A percentile compares a stretch with the other conserved stretches of the same genome.
These are phyloP conservation scores for Blastocystis sp. DNA, from an alignment of 352 stramenopile genomes.

Conservation along the genomic window DNA sequence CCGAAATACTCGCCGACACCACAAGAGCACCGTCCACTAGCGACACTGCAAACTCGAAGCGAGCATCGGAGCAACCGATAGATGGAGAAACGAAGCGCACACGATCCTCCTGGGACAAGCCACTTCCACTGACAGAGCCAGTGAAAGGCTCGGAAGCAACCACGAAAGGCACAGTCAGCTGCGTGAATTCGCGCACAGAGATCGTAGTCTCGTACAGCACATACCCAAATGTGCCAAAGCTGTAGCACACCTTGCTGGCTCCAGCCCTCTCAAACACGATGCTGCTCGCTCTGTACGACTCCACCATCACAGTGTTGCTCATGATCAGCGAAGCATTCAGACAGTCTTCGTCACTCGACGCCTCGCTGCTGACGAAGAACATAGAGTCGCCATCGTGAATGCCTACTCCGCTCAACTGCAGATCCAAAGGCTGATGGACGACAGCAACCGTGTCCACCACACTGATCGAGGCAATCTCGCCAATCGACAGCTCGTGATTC, in stretches of 20 bases:
- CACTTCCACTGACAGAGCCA: not conserved
- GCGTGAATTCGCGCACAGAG: not conserved
- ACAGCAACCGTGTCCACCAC: not conserved
- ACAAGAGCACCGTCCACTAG: not conserved
- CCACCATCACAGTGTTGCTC: not conserved
- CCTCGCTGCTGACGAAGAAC: not conserved
- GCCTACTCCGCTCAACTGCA: not conserved
- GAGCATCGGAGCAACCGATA: not conserved
- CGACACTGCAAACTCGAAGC: not conserved
- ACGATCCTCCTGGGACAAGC: not conserved
- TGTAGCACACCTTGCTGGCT: conserved; percentile 52
- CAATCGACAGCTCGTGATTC: not conserved
- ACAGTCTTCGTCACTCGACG: conserved; percentile 8
- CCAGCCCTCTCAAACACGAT: not conserved
- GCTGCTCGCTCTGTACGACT: not conserved
- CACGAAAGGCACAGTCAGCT: not conserved
- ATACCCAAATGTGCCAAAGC: conserved; percentile 18
- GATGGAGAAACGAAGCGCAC: not conserved
- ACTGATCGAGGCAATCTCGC: not conserved
- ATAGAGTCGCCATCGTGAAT: conserved; percentile 9
- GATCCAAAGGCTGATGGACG: not conserved
- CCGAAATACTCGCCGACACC: not conserved
- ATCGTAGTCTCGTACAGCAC: not conserved
- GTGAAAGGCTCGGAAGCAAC: not conserved
- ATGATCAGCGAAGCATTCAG: not conserved